A percentile compares a stretch with the other conserved stretches of the same genome.
Conservation (phyloP, 2,329 filamentous ascomycete species). For the Trichoderma atrobrunneum region DNA sequence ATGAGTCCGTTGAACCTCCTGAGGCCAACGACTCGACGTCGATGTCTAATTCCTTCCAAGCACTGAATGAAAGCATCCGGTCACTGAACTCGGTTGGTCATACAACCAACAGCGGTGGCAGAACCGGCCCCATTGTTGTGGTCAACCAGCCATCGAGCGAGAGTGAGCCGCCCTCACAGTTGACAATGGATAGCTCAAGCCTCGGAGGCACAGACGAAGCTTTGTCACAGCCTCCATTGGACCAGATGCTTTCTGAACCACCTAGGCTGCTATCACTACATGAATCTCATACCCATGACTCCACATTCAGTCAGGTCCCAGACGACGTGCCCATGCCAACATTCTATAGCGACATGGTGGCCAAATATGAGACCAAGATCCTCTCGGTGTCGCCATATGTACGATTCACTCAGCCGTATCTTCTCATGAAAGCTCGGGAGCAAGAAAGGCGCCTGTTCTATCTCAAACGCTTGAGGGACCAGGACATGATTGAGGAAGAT, state of each 20-base stretch:
- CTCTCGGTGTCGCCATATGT: constrained; percentile 95
- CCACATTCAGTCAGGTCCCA: constrained; percentile 58
- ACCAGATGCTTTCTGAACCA: constrained; percentile 27
- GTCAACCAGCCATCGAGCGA: constrained; percentile 38
- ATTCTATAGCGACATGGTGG: constrained; percentile 92
- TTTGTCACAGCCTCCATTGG: constrained; percentile 28
- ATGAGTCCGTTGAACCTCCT: constrained; percentile 85
- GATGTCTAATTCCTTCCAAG: constrained; percentile 39
- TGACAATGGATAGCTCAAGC: constrained; percentile 31
- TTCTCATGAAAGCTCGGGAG: constrained; percentile 87
- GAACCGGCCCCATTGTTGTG: constrained; percentile 31
- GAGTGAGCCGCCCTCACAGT: constrained; percentile 37
- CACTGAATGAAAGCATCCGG: constrained; percentile 40
- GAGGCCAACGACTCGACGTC: constrained; percentile 48
- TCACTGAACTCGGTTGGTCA: constrained; percentile 33
- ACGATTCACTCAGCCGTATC: constrained; percentile 88
- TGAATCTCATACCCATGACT: constrained; percentile 43
- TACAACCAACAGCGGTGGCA: constrained; percentile 26
- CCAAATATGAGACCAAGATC: constrained; percentile 88
- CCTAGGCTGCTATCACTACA: constrained; percentile 38
- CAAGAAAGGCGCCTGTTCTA: constrained; percentile 82
- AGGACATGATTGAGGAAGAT: constrained; percentile 58
- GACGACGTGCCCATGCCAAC: constrained; percentile 83
- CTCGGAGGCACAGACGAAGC: constrained; percentile 30
- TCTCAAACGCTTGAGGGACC: constrained; percentile 77